phyloP scores from a whole-genome alignment of 2,329 filamentous ascomycete species.

The Fusarium nisikadoi region DNA sequence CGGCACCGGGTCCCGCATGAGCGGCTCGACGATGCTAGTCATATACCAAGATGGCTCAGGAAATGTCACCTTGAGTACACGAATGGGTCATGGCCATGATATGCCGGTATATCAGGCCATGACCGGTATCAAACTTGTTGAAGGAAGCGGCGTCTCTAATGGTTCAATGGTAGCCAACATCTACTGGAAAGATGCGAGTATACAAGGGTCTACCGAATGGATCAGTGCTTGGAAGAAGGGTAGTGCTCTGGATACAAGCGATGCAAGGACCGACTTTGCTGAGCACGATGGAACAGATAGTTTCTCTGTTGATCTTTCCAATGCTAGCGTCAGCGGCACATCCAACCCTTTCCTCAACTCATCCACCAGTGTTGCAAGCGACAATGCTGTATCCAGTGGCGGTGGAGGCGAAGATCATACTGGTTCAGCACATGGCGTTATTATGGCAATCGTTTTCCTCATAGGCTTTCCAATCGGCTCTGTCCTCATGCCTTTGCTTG shows the following conservation, averaged over 20 bases:
- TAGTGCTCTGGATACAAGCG: not conserved
- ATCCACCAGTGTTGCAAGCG: not conserved
- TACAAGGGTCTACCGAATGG: not conserved
- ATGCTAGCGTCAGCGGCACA: not conserved
- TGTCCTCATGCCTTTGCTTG: not conserved
- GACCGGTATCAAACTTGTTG: not conserved
- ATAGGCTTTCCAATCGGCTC: not conserved
- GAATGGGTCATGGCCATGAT: not conserved
- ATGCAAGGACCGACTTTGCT: not conserved
- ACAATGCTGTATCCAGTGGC: not conserved
- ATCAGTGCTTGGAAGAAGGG: slow-evolving; percentile 11
- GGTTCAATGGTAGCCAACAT: not conserved
- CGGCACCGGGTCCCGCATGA: not conserved
- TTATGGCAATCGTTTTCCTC: not conserved
- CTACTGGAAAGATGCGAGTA: not conserved
- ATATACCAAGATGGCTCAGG: slow-evolving; percentile 1
- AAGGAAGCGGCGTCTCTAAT: not conserved
- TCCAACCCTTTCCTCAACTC: not conserved
- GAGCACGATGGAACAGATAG: not conserved
- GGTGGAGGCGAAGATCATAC: slow-evolving; percentile 3
- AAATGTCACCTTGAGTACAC: not conserved
- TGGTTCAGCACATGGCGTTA: not conserved
- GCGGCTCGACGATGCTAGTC: not conserved
- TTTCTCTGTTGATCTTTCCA: not conserved
- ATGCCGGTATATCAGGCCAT: not conserved